A percentile compares a stretch with the other conserved stretches of the same genome.
These are phyloP conservation scores for Psilocybe cyanescens DNA, from an alignment of 768 basidiomycete genomes.

Conservation along the genomic window DNA sequence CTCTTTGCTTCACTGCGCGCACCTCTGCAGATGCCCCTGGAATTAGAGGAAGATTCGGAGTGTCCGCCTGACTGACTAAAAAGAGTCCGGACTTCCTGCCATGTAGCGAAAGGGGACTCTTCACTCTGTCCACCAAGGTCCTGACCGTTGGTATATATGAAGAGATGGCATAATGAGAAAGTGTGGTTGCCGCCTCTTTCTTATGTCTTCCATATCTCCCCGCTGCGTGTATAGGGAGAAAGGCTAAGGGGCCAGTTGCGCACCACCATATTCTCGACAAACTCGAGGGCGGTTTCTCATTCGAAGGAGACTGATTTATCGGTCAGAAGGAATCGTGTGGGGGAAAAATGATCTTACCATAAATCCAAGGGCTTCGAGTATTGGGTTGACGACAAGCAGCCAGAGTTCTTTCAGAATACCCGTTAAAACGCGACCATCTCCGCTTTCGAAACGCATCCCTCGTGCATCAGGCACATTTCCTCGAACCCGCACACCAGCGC, in stretches of 20 bases:
- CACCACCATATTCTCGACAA: constrained; percentile 19
- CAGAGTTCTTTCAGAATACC: constrained; percentile 23
- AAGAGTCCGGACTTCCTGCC: constrained; percentile 3
- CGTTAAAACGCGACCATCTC: neutral
- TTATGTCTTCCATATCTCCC: constrained; percentile 16
- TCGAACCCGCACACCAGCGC: constrained; percentile 30
- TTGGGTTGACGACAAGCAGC: constrained; percentile 23
- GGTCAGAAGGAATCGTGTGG: constrained; percentile 5
- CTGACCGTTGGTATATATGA: constrained; percentile 26
- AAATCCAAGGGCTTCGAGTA: constrained; percentile 21
- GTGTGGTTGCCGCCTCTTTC: constrained; percentile 12
- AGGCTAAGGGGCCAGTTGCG: constrained; percentile 24
- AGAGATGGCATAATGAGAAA: constrained; percentile 23
- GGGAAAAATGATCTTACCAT: neutral
- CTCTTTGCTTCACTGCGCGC: neutral
- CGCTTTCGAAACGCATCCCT: neutral
- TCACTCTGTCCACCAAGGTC: constrained; percentile 9
- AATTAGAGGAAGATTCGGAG: constrained; percentile 11
- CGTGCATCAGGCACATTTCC: neutral
- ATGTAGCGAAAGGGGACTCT: neutral
- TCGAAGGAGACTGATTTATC: constrained; percentile 16
- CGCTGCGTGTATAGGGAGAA: constrained; percentile 26
- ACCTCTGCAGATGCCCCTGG: neutral
- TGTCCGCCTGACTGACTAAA: constrained; percentile 15
- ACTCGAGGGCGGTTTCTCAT: constrained; percentile 17